These are phyloP conservation scores for Suhomyces atakaporum DNA, from an alignment of 1,139 yeast genomes.

Conservation along the genomic window DNA sequence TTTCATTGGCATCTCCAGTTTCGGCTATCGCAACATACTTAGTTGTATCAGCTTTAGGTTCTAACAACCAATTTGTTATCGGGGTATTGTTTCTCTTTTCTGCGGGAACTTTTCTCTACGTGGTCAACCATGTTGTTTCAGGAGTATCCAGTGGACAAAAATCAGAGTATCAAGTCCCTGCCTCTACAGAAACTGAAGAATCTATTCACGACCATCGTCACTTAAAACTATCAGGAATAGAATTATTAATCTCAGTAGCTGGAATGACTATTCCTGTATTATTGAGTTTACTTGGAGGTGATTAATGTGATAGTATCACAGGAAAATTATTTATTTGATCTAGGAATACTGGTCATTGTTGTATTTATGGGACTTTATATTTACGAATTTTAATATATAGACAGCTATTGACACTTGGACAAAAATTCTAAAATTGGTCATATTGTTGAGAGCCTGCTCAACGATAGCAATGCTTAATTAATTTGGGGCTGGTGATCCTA, in stretches of 20 bases:
- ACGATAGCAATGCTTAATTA: neutral
- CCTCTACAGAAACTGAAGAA: constrained; percentile 8
- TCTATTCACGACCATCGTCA: constrained; percentile 6
- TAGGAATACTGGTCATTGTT: too few species aligned
- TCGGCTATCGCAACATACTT: constrained; percentile 51
- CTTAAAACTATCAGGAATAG: constrained; percentile 13
- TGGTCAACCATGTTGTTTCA: constrained; percentile 64
- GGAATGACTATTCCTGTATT: constrained; percentile 26
- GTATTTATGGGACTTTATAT: too few species aligned
- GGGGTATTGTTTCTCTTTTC: constrained; percentile 59
- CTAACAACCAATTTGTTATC: constrained; percentile 41
- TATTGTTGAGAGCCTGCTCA: neutral
- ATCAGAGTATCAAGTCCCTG: constrained; percentile 8
- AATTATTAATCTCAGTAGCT: constrained; percentile 17
- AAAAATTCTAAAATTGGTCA: too few species aligned
- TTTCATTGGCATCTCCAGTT: constrained; percentile 56
- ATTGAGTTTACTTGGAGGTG: constrained; percentile 17
- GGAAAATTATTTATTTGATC: too few species aligned
- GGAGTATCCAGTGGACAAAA: constrained; percentile 26
- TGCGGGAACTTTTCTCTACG: constrained; percentile 74
- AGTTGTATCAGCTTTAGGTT: constrained; percentile 29
- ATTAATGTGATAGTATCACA: constrained; percentile 5
- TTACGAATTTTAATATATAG: too few species aligned
- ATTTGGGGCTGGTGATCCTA: neutral
- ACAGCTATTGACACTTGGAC: too few species aligned